Base-by-base conservation (phyloP, 2,329 filamentous ascomycete species). In the Diaporthe citri region DNA sequence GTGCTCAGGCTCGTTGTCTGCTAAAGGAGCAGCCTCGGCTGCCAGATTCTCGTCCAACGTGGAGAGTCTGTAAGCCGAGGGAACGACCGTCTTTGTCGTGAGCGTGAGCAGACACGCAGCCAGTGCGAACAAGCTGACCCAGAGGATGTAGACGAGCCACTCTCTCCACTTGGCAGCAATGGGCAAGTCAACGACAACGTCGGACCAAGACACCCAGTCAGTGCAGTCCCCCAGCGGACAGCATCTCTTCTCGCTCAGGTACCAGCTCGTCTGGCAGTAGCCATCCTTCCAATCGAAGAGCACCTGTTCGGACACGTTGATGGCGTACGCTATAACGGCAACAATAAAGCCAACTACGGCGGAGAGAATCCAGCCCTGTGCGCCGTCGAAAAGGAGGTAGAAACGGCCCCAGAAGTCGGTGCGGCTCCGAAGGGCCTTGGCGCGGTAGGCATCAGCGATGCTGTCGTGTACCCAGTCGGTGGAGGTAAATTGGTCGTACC, bases 391-490 rank as follows among this genome's bases (percentile, higher is more conserved):
- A 80, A 94, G 89, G 1, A 94, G 90, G 60, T 91, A 86, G 20
- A 97, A 79, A 64, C 94, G 92, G n/a, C 96, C 96, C 82, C 93
- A 92, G 76, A 98, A 89, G 84, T 96, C 97, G 82, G 93, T 97
- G 66, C 95, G 90, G 79, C 90, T 92, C 67, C 95, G 91, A 52
- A 99, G 88, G 71, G 92, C 92, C 82, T 97, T 97, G 67, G 97
- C 92, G 36, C 97, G 94, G 80, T 95, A 95, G 13, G 96, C 95
- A 84, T 98, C 97, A 80, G 95, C 95, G 79, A 99, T 98, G 82
- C 94, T 96, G 84, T 99, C 97, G 82, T 98, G 96, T 0, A 99
- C 96, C 97, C 97, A 99, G 83, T 99, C 96, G 73, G 95, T 98
- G 9, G 95, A 97, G 8, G 95, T 98, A 81, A 98, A 98, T 84